A percentile compares a stretch with the other conserved stretches of the same genome.
These are phyloP conservation scores for Chlorella sp. DNA, from an alignment of 139 green algal genomes.

Conservation along the genomic window DNA sequence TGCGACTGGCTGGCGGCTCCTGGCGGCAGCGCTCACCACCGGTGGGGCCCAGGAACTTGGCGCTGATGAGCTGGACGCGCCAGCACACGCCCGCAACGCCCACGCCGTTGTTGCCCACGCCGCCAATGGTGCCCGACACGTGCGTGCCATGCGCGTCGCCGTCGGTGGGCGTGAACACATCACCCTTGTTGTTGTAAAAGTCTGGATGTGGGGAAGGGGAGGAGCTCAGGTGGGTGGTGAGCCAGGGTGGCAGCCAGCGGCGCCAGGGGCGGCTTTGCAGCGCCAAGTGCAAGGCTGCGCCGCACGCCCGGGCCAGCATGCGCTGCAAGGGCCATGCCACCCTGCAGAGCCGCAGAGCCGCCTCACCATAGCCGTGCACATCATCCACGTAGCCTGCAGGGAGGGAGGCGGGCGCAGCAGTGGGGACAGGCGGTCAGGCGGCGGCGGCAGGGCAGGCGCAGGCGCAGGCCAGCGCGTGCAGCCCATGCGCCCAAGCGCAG, in stretches of 20 bases:
- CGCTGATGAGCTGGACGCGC: not conserved
- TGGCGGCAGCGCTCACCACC: too few species aligned
- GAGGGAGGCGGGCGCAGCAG: not conserved
- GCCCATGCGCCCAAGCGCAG: not conserved
- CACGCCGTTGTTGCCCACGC: not conserved
- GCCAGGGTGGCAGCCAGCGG: too few species aligned
- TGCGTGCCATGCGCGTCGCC: conserved; percentile 45
- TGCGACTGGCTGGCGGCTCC: too few species aligned
- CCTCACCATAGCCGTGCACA: not conserved
- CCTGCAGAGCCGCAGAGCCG: too few species aligned
- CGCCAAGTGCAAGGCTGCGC: too few species aligned
- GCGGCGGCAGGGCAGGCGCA: not conserved
- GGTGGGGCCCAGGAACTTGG: conserved; percentile 5
- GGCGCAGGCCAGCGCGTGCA: not conserved
- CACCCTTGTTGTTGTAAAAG: not conserved
- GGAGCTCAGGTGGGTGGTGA: too few species aligned
- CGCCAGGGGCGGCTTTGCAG: too few species aligned
- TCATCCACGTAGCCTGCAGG: not conserved
- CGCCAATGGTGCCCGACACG: conserved; percentile 54
- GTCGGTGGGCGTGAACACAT: not conserved
- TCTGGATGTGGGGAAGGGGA: not conserved
- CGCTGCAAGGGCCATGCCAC: too few species aligned
- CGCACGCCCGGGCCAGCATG: too few species aligned
- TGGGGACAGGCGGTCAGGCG: not conserved
- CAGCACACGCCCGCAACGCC: not conserved